phyloP scores from a whole-genome alignment of 2,329 filamentous ascomycete genomes.

The Berkeleyomyces rouxiae region DNA sequence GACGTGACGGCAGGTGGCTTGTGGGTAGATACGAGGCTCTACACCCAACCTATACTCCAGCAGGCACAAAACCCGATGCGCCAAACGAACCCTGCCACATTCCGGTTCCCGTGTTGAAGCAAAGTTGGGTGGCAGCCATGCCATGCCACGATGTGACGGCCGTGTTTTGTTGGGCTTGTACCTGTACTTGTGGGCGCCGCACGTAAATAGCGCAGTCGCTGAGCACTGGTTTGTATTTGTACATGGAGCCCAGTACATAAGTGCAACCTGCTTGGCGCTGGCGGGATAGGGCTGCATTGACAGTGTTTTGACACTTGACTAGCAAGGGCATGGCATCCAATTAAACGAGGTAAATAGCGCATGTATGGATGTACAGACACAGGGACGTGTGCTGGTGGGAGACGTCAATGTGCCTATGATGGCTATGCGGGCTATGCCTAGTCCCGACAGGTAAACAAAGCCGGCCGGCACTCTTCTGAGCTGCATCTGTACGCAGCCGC shows the following conservation, averaged over 20 bases:
- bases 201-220: too few relatives aligned
- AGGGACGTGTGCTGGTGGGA: too few relatives aligned
- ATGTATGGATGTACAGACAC: neutral
- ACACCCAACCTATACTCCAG: neutral
- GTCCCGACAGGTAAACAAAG: too few relatives aligned
- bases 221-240: too few relatives aligned
- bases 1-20: neutral
- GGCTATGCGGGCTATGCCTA: too few relatives aligned
- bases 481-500: too few relatives aligned
- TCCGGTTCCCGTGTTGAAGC: neutral
- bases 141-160: neutral
- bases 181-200: too few relatives aligned
- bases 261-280: too few relatives aligned
- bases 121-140: neutral
- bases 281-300: constrained; percentile 3
- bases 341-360: neutral
- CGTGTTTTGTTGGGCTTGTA: neutral
- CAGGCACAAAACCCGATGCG: neutral
- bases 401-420: too few relatives aligned
- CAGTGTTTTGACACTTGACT: neutral
- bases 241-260: too few relatives aligned
- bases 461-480: too few relatives aligned
- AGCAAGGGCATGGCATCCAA: neutral
- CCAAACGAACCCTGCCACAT: neutral
- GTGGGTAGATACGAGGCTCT: neutral